Conservation (phyloP, 2,329 filamentous ascomycete species). For the Ilyonectria mors-panacis region DNA sequence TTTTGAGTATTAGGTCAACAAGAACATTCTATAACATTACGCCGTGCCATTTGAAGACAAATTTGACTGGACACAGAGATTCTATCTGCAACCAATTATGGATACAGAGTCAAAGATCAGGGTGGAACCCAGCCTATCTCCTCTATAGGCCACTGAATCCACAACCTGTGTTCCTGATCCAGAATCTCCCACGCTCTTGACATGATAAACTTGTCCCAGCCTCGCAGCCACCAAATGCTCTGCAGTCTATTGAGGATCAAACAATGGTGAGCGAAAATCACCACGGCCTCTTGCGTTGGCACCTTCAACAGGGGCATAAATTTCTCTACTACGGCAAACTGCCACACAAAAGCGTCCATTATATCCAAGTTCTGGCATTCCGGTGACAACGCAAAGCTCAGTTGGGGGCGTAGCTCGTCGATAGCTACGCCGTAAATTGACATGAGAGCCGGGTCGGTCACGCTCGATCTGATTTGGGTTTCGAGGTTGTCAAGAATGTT, state of each 20-base stretch:
- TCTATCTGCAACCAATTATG: too few species aligned
- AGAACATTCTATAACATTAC: too few species aligned
- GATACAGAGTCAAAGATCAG: too few species aligned
- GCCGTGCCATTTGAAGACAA: too few species aligned
- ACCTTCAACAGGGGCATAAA: conserved; percentile 1
- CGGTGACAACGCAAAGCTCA: background rate
- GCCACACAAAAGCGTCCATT: conserved; percentile 3
- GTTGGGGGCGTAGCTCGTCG: background rate
- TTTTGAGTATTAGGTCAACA: too few species aligned
- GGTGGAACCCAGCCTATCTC: too few species aligned
- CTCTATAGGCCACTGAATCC: too few species aligned
- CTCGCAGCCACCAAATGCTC: background rate
- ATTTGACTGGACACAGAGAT: too few species aligned
- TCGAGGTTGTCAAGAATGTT: background rate
- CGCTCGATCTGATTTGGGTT: background rate
- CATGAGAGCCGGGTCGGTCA: background rate
- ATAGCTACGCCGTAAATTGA: background rate
- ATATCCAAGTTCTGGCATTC: background rate
- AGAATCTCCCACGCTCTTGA: conserved; percentile 3
- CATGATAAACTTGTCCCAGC: conserved; percentile 1
- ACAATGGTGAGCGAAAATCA: background rate
- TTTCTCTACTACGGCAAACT: background rate
- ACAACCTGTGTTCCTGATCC: too few species aligned
- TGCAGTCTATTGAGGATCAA: background rate
- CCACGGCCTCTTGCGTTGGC: background rate